Evolutionary conservation across 164 flowering plant species (phyloP).

Genomic region (Nymphaea thermarum): DNA sequence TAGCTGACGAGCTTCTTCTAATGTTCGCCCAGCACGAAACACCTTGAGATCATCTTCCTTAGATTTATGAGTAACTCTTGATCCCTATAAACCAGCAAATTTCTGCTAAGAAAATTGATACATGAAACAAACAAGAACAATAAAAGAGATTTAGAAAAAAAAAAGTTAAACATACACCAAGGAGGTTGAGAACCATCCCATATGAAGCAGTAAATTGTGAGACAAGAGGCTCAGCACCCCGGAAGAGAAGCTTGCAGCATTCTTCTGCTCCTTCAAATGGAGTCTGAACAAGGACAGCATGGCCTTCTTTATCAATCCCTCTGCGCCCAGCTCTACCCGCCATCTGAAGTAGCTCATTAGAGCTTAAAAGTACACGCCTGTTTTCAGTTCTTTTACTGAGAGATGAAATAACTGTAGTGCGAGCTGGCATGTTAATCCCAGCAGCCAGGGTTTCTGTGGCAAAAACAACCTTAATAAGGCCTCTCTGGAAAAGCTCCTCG

Average conservation of each 20-base stretch:
- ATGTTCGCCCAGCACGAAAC: constrained; percentile 49
- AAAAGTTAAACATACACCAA: constrained; percentile 37
- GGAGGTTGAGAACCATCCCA: constrained; percentile 98
- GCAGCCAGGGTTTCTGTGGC: constrained; percentile 99
- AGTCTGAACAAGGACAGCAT: constrained; percentile 83
- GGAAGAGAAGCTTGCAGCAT: constrained; percentile 83
- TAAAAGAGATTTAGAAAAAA: background rate
- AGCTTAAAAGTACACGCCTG: constrained; percentile 52
- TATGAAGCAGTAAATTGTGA: constrained; percentile 97
- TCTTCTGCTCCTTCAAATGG: constrained; percentile 93
- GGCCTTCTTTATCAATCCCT: constrained; percentile 82
- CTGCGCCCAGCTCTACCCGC: constrained; percentile 99
- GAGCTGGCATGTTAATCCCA: constrained; percentile 98
- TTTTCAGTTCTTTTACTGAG: constrained; percentile 65
- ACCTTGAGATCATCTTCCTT: constrained; percentile 31
- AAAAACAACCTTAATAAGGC: constrained; percentile 87
- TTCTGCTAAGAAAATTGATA: background rate
- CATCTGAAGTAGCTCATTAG: constrained; percentile 94
- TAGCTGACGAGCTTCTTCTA: constrained; percentile 92
- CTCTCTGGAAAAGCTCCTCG: constrained; percentile 77
- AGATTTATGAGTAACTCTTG: constrained; percentile 47
- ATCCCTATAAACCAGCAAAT: constrained; percentile 30
- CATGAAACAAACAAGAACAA: background rate
- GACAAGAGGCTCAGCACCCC: constrained; percentile 84
- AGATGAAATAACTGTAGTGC: constrained; percentile 84